These are phyloP conservation scores for Epichloe sylvatica DNA, from an alignment of 2,329 filamentous ascomycete species.

Conservation along the genomic window DNA sequence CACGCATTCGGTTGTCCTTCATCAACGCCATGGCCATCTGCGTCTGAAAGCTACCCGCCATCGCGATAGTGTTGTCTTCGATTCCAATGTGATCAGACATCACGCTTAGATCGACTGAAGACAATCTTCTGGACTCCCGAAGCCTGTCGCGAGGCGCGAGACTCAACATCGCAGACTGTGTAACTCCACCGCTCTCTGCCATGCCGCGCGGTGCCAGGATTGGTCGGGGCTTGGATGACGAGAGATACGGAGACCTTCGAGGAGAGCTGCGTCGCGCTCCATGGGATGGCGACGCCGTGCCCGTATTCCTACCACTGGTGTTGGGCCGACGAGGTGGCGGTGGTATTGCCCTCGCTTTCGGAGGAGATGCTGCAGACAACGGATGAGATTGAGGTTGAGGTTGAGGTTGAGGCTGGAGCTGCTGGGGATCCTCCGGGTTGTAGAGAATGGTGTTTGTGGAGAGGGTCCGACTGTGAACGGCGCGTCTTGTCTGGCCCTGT, in stretches of 20 bases:
- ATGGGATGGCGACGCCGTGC: constrained; percentile 19
- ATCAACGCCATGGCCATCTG: constrained; percentile 64
- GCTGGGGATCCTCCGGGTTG: constrained; percentile 45
- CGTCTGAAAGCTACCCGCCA: constrained; percentile 67
- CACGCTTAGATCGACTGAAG: constrained; percentile 58
- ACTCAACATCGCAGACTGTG: constrained; percentile 34
- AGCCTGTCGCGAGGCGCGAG: constrained; percentile 32
- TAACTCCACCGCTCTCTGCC: constrained; percentile 22
- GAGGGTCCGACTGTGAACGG: constrained; percentile 53
- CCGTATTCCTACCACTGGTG: constrained; percentile 20
- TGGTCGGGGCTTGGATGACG: constrained; percentile 41
- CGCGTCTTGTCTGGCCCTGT: constrained; percentile 21
- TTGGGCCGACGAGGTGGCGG: constrained; percentile 22
- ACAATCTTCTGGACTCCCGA: constrained; percentile 29
- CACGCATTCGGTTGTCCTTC: constrained; percentile 38
- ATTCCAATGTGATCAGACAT: constrained; percentile 54
- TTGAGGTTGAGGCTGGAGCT: constrained; percentile 16
- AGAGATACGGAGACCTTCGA: constrained; percentile 27
- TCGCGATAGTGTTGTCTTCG: constrained; percentile 45
- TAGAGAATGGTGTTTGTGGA: constrained; percentile 78
- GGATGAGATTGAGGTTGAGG: constrained; percentile 19
- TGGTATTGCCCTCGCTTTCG: constrained; percentile 10
- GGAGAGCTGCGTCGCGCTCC: constrained; percentile 31
- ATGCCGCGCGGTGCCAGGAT: constrained; percentile 32
- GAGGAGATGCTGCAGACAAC: constrained; percentile 31